Evolutionary conservation across 2,329 filamentous ascomycete species (phyloP), one percentile per base, ranked within the genome.

Genomic region (Pseudogymnoascus destructans): DNA sequence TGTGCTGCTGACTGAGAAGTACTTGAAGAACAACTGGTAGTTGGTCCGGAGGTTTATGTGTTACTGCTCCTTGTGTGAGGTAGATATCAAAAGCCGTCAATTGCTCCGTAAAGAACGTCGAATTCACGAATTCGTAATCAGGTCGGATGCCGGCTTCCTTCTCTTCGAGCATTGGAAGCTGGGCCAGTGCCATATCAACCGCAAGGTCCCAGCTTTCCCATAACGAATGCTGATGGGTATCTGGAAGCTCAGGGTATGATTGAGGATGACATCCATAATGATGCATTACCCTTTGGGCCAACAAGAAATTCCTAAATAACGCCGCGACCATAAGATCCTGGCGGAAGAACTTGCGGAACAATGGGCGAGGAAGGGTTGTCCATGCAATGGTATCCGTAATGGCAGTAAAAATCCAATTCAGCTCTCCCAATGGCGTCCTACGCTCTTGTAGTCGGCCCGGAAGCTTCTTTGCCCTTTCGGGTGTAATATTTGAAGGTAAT

Each of bases 291-390:
- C 93, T 82, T 71, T 98, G 93, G 2, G 90, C 89, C 2, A 98
- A 80, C 1, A 98, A 79, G 68, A 97, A 97, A 69, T 98, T 98
- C 57, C 93, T 83, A 72, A 97, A 98, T 6, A 98, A 75, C 1
- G 93, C 93, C 10, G 93, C 93, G n/a, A 98, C 93, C 91, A 98
- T 97, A 10, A 98, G 78, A 70, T 98, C 93, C 70, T 98, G 93
- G 40, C 93, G 78, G 72, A 98, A 98, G 61, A 97, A 88, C 71
- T 95, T 95, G 72, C 95, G 91, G 73, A 98, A 98, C 9, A 96
- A 75, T 17, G 90, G 82, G 49, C 92, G 86, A 2, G 91, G 89
- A 3, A 98, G 75, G 4, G 89, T 95, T 30, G 95, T 97, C 93
- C 93, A 98, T 0, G 93, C 93, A 66, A 98, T 98, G 1, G 92